Percentiles rank a stretch among this genome's conserved stretches.
These are phyloP conservation scores for Cylindrodendrum hubeiense DNA, from an alignment of 2,329 filamentous ascomycete genomes.

Conservation along the genomic window DNA sequence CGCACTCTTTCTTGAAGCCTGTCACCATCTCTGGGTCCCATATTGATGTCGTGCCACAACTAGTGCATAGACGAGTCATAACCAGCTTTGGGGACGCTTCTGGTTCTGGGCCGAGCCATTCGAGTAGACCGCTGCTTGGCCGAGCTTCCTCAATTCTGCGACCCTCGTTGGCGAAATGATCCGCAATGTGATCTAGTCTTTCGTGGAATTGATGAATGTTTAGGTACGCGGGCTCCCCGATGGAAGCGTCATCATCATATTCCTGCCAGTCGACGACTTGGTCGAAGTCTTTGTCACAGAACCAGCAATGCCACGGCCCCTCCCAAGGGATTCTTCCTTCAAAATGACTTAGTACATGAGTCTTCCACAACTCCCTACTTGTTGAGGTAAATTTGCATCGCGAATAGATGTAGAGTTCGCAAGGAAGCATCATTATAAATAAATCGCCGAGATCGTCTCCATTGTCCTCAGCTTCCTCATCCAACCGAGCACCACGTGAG, in stretches of 20 bases:
- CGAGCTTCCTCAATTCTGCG: neutral
- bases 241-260: neutral
- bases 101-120: neutral
- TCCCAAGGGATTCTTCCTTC: neutral
- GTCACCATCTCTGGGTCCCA: neutral
- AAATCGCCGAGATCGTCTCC: neutral
- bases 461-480: neutral
- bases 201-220: neutral
- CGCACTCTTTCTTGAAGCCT: neutral
- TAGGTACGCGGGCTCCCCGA: neutral
- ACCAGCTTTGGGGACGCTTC: neutral
- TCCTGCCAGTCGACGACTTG: neutral
- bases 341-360: neutral
- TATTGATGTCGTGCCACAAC: neutral
- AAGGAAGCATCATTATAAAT: neutral
- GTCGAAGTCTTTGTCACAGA: neutral
- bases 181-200: neutral
- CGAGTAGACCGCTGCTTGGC: neutral
- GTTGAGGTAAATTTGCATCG: neutral
- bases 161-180: neutral
- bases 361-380: neutral
- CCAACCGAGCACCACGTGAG: neutral
- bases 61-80: neutral
- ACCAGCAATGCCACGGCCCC: neutral
- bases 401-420: neutral